Evolutionary conservation across 148 eudicot species (phyloP).

Genomic region (Polygonum maritimum): DNA sequence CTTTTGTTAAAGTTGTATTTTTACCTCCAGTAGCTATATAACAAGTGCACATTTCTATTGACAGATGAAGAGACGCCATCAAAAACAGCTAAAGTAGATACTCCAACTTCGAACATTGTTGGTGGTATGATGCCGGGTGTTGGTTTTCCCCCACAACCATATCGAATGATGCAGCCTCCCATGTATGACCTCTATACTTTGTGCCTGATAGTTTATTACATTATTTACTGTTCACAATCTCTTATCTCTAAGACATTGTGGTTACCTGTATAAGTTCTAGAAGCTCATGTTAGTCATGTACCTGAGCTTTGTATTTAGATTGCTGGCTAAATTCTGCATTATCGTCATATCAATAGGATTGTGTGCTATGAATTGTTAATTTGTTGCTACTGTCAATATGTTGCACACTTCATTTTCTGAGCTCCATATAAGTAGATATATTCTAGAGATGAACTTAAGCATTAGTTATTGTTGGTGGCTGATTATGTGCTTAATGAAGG

Average conservation of each 20-base stretch:
- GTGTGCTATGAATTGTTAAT: neutral
- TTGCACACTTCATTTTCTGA: neutral
- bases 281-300: neutral
- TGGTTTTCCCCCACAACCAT: conserved; percentile 47
- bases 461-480: neutral
- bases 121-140: conserved; percentile 59
- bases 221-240: neutral
- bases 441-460: neutral
- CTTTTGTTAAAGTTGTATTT: neutral
- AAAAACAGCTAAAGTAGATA: conserved; percentile 61
- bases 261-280: neutral
- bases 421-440: neutral
- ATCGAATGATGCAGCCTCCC: conserved; percentile 60
- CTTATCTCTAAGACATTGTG: neutral
- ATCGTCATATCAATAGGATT: neutral
- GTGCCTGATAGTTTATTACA: neutral
- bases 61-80: conserved; percentile 81
- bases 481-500: neutral
- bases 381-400: neutral
- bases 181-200: conserved; percentile 30
- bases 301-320: neutral
- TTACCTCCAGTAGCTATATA: neutral
- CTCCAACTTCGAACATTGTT: conserved; percentile 36
- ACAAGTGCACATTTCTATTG: conserved; percentile 6
- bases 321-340: neutral